Conservation (phyloP, 208 protist genomes). For the Trypanosoma lewisi region DNA sequence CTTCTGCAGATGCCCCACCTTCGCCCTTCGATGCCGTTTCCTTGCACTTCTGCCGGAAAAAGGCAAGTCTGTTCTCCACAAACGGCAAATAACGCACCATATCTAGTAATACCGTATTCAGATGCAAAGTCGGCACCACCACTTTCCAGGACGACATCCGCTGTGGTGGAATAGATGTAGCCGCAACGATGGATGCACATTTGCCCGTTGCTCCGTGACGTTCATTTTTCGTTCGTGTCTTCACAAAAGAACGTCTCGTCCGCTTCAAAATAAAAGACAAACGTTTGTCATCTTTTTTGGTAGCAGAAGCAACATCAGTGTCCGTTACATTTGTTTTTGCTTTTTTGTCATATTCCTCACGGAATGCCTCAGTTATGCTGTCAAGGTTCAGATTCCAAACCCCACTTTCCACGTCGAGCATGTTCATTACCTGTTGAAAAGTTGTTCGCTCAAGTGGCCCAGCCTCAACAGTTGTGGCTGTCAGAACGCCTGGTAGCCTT, state of each 20-base stretch:
- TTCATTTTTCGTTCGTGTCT: background rate
- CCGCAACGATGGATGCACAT: background rate
- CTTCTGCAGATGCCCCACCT: slow-evolving; percentile 22
- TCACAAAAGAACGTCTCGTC: background rate
- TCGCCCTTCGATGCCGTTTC: slow-evolving; percentile 22
- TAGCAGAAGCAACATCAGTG: no score
- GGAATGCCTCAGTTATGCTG: slow-evolving; percentile 32
- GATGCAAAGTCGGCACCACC: slow-evolving; percentile 15
- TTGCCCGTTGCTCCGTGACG: background rate
- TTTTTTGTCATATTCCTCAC: slow-evolving; percentile 4
- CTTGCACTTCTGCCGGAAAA: slow-evolving; percentile 28
- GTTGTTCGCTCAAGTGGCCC: slow-evolving; percentile 29
- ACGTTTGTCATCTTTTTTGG: background rate
- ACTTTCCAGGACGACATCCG: no score
- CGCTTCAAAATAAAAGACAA: background rate
- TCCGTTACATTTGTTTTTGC: background rate
- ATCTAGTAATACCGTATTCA: slow-evolving; percentile 30
- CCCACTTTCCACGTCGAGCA: slow-evolving; percentile 34
- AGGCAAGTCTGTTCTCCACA: slow-evolving; percentile 32
- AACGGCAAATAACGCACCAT: slow-evolving; percentile 46
- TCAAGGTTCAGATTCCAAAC: slow-evolving; percentile 34
- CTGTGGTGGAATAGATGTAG: no score
- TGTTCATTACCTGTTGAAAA: slow-evolving; percentile 29
- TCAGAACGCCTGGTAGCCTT: slow-evolving; percentile 5
- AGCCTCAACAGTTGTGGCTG: slow-evolving; percentile 19